phyloP scores from a whole-genome alignment of 495 filamentous ascomycete species.

The Neurospora discreta region DNA sequence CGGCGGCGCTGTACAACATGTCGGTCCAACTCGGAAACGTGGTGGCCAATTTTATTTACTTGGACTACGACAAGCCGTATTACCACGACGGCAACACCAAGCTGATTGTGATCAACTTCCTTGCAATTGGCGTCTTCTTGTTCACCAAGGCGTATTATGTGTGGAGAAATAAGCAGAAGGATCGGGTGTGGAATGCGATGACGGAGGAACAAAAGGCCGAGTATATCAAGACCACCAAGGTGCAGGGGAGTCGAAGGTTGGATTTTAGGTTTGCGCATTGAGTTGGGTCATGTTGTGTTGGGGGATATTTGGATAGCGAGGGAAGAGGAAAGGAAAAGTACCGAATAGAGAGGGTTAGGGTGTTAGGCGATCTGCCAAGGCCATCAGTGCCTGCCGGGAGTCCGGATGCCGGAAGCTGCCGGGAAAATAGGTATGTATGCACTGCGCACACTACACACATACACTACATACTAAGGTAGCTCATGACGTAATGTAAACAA shows the following conservation, averaged over 20 bases:
- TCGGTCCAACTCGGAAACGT: constrained; percentile 8
- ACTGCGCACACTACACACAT: too few relatives aligned
- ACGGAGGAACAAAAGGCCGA: constrained; percentile 24
- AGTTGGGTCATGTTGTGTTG: not conserved
- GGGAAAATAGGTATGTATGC: not conserved
- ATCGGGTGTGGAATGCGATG: constrained; percentile 28
- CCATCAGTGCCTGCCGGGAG: too few relatives aligned
- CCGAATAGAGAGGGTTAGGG: not conserved
- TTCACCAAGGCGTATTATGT: constrained; percentile 35
- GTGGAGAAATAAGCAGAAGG: constrained; percentile 30
- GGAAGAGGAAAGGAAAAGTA: not conserved
- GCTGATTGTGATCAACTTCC: constrained; percentile 41
- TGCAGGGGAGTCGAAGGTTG: constrained; percentile 30
- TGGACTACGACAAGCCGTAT: constrained; percentile 53
- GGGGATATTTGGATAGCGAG: not conserved
- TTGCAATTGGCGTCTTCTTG: constrained; percentile 22
- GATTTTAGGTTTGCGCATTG: constrained; percentile 35
- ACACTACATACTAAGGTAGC: too few relatives aligned
- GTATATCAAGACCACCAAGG: constrained; percentile 27
- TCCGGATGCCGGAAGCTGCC: not conserved
- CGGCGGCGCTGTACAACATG: constrained; percentile 47
- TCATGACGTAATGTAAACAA: not conserved
- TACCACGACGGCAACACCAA: constrained; percentile 55
- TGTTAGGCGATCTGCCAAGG: too few relatives aligned
- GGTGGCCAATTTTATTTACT: constrained; percentile 14